A percentile compares a stretch with the other conserved stretches of the same genome.
phyloP scores from a whole-genome alignment of 2,329 filamentous ascomycete species.

The Aspergillus thermomutatus region DNA sequence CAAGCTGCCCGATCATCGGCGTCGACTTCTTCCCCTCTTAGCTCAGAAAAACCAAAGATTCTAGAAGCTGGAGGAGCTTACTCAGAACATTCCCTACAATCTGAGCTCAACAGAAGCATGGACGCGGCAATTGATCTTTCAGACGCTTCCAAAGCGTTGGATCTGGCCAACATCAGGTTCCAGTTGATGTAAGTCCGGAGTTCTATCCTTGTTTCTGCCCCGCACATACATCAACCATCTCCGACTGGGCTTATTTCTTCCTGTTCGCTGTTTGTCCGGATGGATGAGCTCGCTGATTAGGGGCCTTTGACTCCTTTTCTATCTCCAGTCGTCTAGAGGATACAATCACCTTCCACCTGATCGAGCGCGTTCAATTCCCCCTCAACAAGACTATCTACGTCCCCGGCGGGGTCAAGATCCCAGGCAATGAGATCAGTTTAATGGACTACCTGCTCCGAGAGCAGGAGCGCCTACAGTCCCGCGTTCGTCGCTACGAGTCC shows the following conservation, averaged over 20 bases:
- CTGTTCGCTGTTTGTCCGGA: not conserved
- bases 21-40: conserved; percentile 2
- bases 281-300: not conserved
- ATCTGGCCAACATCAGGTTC: conserved; percentile 87
- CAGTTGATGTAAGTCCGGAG: conserved; percentile 75
- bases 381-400: conserved; percentile 84
- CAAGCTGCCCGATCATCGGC: not conserved
- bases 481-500: conserved; percentile 90
- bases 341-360: conserved; percentile 94
- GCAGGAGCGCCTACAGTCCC: conserved; percentile 86
- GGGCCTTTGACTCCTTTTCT: not conserved
- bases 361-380: conserved; percentile 96
- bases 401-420: conserved; percentile 75
- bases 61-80: not conserved
- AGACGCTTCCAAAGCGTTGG: conserved; percentile 78
- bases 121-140: conserved; percentile 86
- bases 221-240: conserved; percentile 1
- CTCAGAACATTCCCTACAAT: not conserved
- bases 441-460: conserved; percentile 92
- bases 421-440: conserved; percentile 70
- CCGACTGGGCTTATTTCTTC: not conserved
- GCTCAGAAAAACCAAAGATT: not conserved
- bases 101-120: conserved; percentile 53
- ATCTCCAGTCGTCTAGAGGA: conserved; percentile 80
- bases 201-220: conserved; percentile 1